Evolutionary conservation across 306 rosid species (phyloP).

Genomic region (Abrus pulchellus): DNA sequence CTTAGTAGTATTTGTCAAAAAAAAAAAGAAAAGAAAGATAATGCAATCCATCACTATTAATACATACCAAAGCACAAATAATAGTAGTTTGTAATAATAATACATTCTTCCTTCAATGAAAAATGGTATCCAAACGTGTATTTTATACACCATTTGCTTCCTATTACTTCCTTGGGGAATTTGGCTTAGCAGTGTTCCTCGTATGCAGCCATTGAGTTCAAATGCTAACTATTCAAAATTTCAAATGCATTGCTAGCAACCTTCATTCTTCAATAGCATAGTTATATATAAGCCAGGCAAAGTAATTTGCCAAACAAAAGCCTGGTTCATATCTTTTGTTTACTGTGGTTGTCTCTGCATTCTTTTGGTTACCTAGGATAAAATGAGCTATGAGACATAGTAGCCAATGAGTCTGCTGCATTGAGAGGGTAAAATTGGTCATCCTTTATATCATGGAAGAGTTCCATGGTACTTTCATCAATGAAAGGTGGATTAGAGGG

Average conservation of each 20-base stretch:
- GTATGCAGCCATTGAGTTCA: not conserved
- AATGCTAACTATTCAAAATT: not conserved
- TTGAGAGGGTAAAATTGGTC: slow-evolving; percentile 52
- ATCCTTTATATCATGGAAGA: slow-evolving; percentile 53
- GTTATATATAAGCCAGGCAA: no score
- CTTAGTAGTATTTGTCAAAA: no score
- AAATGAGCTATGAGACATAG: slow-evolving; percentile 69
- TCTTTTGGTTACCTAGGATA: slow-evolving; percentile 60
- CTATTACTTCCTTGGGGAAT: not conserved
- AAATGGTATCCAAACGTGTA: not conserved
- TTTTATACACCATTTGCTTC: not conserved
- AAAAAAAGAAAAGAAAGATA: no score
- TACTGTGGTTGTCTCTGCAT: not conserved
- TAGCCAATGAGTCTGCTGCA: slow-evolving; percentile 64
- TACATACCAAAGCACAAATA: no score
- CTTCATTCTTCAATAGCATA: not conserved
- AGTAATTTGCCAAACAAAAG: not conserved
- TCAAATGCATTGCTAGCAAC: not conserved
- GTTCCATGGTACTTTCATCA: slow-evolving; percentile 77
- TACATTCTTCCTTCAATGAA: no score
- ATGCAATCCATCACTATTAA: no score
- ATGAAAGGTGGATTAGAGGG: slow-evolving; percentile 81
- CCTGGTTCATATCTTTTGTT: not conserved
- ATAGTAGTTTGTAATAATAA: no score
- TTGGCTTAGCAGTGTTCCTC: not conserved